Base-by-base conservation (phyloP, 306 rosid genomes). In the Lagenaria siceraria region DNA sequence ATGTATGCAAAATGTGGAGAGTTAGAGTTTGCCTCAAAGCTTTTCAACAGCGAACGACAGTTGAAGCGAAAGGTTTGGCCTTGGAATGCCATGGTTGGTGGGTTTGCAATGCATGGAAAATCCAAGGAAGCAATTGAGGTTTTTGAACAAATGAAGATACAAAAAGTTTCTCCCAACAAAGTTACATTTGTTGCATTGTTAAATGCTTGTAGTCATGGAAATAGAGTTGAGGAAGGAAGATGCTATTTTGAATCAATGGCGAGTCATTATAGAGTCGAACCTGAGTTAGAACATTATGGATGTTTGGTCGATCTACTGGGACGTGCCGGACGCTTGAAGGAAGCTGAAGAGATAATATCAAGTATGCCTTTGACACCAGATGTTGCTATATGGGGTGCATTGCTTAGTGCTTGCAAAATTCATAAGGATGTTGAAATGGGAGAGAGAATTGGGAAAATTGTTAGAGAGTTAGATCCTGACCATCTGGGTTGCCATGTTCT, bases 11-110 rank as follows among this genome's bases (percentile, higher is more conserved):
- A 91, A 80, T 91, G 93, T 3, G 96, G 93, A 58, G 89, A 88
- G 79, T 80, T 87, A 64, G 89, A 87, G 60, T 79, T 80, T 61
- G 91, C 92, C 73, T 66, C 78, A n/a, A 84, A 65, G 65, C 79
- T 88, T 76, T 91, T 91, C 54, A 48, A 15, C 48, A 69, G 19
- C 22, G 71, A 76, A 40, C 70, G 35, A 11, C 6, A 12, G 18
- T 63, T 64, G 52, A 78, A 49, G 27, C 75, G 22, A 51, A 78
- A 78, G 52, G 89, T 89, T 80, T 84, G 92, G 92, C 87, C 90
- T 33, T 89, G 97, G 95, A 88, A 87, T 88, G 90, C 95, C 66
- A 82, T 91, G 83, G 87, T 89, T 81, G 90, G 89, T 80, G 97
- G 95, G 81, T 84, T 91, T 81, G 92, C 92, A 59, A 84, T 81